These are phyloP conservation scores for Saccharum spontaneum DNA, from an alignment of 176 grass and related monocot species.

Conservation along the genomic window DNA sequence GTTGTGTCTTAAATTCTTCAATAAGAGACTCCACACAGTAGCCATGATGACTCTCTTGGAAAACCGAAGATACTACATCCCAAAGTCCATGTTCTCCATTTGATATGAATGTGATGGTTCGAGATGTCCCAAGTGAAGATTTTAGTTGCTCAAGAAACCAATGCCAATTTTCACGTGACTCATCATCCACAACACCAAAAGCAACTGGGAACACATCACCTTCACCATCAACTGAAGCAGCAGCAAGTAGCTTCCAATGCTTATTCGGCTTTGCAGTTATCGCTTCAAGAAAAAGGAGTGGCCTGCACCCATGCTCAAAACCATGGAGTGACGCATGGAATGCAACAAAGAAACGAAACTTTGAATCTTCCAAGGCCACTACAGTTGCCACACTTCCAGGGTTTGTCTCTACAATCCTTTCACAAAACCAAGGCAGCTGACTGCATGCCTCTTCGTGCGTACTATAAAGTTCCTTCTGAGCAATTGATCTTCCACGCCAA, in stretches of 20 bases:
- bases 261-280: constrained; percentile 76
- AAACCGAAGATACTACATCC: constrained; percentile 65
- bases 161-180: constrained; percentile 69
- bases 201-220: constrained; percentile 83
- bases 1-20: constrained; percentile 74
- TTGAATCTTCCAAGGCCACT: constrained; percentile 71
- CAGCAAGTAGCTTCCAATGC: constrained; percentile 76
- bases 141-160: constrained; percentile 94
- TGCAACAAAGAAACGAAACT: constrained; percentile 82
- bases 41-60: constrained; percentile 75
- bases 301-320: constrained; percentile 91
- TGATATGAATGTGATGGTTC: constrained; percentile 76
- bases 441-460: constrained; percentile 75
- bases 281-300: constrained; percentile 82
- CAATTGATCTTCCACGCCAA: constrained; percentile 92
- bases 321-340: constrained; percentile 85
- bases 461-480: constrained; percentile 84
- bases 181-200: constrained; percentile 75
- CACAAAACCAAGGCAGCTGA: constrained; percentile 92
- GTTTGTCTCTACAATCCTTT: constrained; percentile 80
- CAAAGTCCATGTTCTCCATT: constrained; percentile 77
- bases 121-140: constrained; percentile 56
- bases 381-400: constrained; percentile 83
- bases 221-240: constrained; percentile 78
- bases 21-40: constrained; percentile 70